Base-by-base conservation (phyloP, 2,329 filamentous ascomycete genomes). In the Neocatenulostroma microsporum region DNA sequence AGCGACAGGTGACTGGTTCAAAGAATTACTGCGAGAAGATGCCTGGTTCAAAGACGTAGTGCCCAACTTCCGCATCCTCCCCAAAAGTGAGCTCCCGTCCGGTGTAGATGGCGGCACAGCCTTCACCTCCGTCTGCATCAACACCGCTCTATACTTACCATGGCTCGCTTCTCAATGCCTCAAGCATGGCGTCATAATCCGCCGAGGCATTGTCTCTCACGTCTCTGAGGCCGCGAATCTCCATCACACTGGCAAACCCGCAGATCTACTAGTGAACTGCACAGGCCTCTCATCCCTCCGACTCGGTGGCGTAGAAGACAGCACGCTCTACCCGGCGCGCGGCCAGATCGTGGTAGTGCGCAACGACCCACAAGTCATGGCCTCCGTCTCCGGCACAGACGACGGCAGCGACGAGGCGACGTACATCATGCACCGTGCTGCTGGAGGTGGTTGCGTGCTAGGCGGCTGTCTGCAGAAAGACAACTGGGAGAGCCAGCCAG, bases 81-180 rank as follows among this genome's bases (percentile, higher is more conserved):
- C 48, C 11, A 44, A 53, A 26, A 41, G 43, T 4, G 51, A 57
- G 48, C 64, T 94, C 1, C 74, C 76, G 0, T 50, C 65, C 0
- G 83, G 74, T 13, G 74, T 80, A 36, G 80, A 86, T 42, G 82
- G 80, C 9, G 87, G 78, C 17, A 83, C 76, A 34, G 69, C 73
- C 37, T 94, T 91, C 60, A 85, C 76, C 6, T 89, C 84, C 1
- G 80, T 94, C 26, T 95, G 88, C 63, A 89, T 95, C 59, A 95
- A 96, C 64, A 84, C 84, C 0, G 77, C 83, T 27, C 64, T 95
- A 40, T 96, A 95, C 62, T 76, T 95, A 2, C 78, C 84, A 3
- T 95, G 84, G 77, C 78, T 96, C 0, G 68, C 84, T 0, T 82
- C 84, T 1, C 80, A 91, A 63, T 93, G 85, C 58, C 70, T 83